These are phyloP conservation scores for Fusarium coicis DNA, from an alignment of 2,329 filamentous ascomycete species.

Conservation along the genomic window DNA sequence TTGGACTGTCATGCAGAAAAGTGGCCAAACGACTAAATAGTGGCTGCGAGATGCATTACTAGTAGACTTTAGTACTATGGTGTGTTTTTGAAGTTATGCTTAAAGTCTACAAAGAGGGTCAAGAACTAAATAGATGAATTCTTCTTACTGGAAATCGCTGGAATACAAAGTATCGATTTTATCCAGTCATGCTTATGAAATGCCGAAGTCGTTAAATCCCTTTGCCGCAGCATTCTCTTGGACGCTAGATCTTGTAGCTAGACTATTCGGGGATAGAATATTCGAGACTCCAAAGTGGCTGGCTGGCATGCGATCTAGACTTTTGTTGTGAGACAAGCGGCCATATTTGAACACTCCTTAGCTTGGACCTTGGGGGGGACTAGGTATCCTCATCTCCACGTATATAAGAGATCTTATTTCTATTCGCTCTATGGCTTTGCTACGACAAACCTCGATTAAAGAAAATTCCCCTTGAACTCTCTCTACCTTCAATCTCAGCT, in stretches of 20 bases:
- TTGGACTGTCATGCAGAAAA: background rate
- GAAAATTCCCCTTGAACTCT: background rate
- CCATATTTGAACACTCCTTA: too few species aligned
- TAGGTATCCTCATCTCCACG: fast-evolving
- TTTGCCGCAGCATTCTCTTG: fast-evolving
- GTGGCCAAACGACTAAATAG: background rate
- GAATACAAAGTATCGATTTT: background rate
- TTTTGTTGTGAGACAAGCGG: background rate
- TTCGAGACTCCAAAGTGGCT: background rate
- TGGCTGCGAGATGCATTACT: background rate
- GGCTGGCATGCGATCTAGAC: background rate
- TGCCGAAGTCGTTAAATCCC: fast-evolving
- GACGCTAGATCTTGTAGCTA: background rate
- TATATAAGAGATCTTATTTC: background rate
- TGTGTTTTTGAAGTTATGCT: background rate
- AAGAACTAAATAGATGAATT: background rate
- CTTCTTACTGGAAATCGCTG: fast-evolving
- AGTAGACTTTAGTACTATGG: background rate
- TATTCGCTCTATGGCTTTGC: fast-evolving
- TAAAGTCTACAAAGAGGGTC: background rate
- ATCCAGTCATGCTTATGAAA: too few species aligned
- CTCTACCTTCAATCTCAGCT: background rate
- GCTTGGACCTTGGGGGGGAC: fast-evolving
- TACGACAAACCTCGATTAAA: fast-evolving
- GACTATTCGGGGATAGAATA: background rate